Evolutionary conservation across 1,284 basidiomycete genomes (phyloP), one percentile per base, ranked within the genome.

Genomic region (Cutaneotrichosporon sp.): DNA sequence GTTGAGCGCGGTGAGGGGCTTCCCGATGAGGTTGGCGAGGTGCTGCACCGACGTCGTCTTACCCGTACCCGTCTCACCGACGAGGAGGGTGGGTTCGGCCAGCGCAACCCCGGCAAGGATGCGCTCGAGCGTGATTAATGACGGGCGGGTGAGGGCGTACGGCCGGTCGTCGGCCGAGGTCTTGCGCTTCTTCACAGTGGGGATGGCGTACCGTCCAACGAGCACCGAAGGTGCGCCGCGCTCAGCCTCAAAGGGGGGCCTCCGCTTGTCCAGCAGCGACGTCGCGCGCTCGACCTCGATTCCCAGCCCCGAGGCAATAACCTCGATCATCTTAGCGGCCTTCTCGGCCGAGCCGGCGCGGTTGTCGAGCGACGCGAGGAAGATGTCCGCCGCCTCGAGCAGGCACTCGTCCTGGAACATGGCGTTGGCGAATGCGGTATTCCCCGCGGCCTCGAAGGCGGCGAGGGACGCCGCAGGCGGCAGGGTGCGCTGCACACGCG

Each of bases 11-110:
- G 92, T 85, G 46, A 99, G 84, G 0, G 89, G 87, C 38, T 87
- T 86, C 18, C 85, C 85, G 31, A 97, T 84, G n/a, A 91, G 80
- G 4, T 87, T 84, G 20, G 97, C 91, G 24, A 99, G 84, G 69
- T 97, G 88, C 24, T 94, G 92, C 20, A 99, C 87, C 3, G 89
- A 85, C 49, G 94, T 97, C 2, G 97, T 99, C 81, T 99, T 99
- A 38, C 97, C 97, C 1, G 97, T 99, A 46, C 97, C 97, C 0
- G 97, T 99, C 82, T 99, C 97, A 59, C 97, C 97, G 0, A 95
- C 95, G 22, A 99, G 85, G 2, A 99, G 84, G 1, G 95, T 83
- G 0, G 97, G 94, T 74, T 99, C 97, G 16, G 81, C 80, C 38
- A 90, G 82, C 0, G 87, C 83, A 34, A 95, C 83, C 0, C 89